Conservation (phyloP, 345 rosid species). For the Corchorus olitorius region DNA sequence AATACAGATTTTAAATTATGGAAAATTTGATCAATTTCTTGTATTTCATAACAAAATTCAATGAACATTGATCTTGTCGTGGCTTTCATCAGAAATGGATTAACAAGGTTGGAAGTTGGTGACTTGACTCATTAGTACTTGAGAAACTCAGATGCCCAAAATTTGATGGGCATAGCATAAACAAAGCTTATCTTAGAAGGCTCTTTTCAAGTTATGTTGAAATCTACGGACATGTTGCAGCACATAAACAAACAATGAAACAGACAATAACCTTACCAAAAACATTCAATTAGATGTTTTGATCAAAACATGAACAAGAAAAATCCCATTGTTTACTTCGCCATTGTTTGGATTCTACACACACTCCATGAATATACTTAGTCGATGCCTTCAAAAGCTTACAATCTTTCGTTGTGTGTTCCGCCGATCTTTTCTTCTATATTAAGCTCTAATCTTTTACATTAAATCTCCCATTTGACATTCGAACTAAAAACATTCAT, state of each 20-base stretch:
- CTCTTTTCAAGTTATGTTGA: not conserved
- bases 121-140: not conserved
- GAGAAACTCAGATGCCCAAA: not conserved
- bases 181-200: not conserved
- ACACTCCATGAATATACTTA: constrained; percentile 9
- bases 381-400: constrained; percentile 32
- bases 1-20: too few species aligned
- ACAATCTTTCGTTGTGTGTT: constrained; percentile 16
- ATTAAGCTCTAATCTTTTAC: not conserved
- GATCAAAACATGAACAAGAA: constrained; percentile 21
- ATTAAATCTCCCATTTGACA: constrained; percentile 24
- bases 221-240: not conserved
- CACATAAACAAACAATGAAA: constrained; percentile 13
- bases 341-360: constrained; percentile 1
- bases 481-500: not conserved
- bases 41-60: not conserved
- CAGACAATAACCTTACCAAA: constrained; percentile 18
- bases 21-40: too few species aligned
- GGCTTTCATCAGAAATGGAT: not conserved
- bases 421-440: constrained; percentile 15
- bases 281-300: constrained; percentile 4
- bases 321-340: constrained; percentile 1
- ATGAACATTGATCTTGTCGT: not conserved
- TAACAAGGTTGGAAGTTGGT: not conserved
- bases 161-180: not conserved